Base-by-base conservation (phyloP, 2,329 filamentous ascomycete genomes). In the Ophiostoma ulmi region DNA sequence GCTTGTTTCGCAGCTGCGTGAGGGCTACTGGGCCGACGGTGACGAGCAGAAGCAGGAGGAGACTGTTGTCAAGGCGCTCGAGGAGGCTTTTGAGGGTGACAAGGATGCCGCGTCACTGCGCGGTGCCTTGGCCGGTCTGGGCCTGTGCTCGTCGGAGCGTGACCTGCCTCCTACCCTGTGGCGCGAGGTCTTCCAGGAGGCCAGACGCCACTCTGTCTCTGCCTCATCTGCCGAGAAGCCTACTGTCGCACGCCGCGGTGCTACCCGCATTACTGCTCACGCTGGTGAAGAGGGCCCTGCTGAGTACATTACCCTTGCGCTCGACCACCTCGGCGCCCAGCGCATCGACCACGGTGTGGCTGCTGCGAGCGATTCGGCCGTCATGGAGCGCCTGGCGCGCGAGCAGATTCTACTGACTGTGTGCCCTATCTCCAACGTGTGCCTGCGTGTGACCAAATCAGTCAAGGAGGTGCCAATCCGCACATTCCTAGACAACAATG, bases 271-370 rank as follows among this genome's bases (percentile, higher is more conserved):
- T n/a, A 94, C 91, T 0, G 88, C 90, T 2, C 91, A 94, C 77
- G 90, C 89, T 2, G 90, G 91, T 69, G 91, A 94, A 78, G 91
- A 94, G 77, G 90, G 89, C 0, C 89, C 90, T 20, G 80, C 88
- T 3, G 83, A 82, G 5, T 92, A 90, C 78, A 89, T 94, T 74
- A 79, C 80, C 35, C 82, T 83, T 36, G 88, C 91, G 1, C 80
- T 93, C 58, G 86, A 90, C 74, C 76, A 82, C 39, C 83, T 93
- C 63, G 81, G 83, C 31, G 86, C 88, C 61, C 81, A 85, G 77
- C 86, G 91, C 61, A 91, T 94, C 76, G 91, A 94, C 77, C 90
- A 94, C 77, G 91, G 91, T 0, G 87, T 92, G 70, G 85, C 87
- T 10, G 82, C 91, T 10, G 82, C 85, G 5, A 83, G 90, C 63